phyloP scores from a whole-genome alignment of 257 asterid genomes.

The Henckelia pumila region DNA sequence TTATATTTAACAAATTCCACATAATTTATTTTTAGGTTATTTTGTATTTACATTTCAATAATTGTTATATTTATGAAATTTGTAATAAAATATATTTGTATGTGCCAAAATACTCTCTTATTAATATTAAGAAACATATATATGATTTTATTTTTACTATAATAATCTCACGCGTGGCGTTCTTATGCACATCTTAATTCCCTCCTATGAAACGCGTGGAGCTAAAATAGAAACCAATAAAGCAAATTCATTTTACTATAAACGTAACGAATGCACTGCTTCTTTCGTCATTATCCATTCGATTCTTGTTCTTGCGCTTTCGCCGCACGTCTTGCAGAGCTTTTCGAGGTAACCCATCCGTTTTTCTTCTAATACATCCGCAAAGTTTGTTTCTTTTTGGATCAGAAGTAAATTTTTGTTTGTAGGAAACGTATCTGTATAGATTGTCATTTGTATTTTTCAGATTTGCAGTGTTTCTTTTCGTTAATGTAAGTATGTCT shows the following conservation, averaged over 20 bases:
- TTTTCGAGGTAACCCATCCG: neutral
- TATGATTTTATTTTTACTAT: too few species aligned
- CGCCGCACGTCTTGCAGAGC: neutral
- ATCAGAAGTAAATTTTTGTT: too few species aligned
- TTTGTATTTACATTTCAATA: too few species aligned
- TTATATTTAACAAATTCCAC: too few species aligned
- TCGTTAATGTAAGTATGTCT: neutral
- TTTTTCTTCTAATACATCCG: too few species aligned
- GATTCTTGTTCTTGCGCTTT: neutral
- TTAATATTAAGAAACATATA: too few species aligned
- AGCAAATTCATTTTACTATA: neutral
- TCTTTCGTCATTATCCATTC: neutral
- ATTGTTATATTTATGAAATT: too few species aligned
- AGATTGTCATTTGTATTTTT: too few species aligned
- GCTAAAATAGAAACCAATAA: neutral
- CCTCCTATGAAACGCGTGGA: neutral
- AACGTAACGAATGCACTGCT: neutral
- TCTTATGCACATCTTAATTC: neutral
- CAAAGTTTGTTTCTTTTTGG: neutral
- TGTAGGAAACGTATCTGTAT: neutral
- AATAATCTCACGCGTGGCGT: neutral
- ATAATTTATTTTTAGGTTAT: too few species aligned
- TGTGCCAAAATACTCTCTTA: too few species aligned
- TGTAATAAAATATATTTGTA: too few species aligned
- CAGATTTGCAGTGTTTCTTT: neutral